Base-by-base conservation (phyloP, 192 early-diverging fungal genomes). In the Backusella sp. region DNA sequence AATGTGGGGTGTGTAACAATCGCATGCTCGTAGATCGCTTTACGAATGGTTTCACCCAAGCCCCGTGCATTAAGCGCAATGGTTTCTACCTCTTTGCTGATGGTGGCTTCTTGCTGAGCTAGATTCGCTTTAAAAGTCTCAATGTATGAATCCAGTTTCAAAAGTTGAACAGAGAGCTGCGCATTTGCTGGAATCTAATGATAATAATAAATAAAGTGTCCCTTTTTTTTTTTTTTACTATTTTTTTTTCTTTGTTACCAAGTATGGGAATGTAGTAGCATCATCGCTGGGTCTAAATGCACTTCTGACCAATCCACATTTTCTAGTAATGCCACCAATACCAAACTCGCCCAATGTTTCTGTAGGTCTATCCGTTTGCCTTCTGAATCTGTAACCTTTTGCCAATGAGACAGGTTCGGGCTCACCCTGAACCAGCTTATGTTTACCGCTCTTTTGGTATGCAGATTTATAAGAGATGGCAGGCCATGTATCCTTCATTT, bases 221-320 rank as follows among this genome's bases (percentile, higher is more conserved):
- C 21, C 1, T 8, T 11, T 9, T 56, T 14, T 14, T 5, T 62
- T 62, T 42, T 70, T 70, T 39, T 17, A 4, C 15, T 70, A 37
- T 69, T 56, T 56, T n/a, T n/a, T 21, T 36, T 35, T 74, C n/a
- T n/a, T n/a, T n/a, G n/a, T n/a, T 77, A 75, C 80, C 37, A 83
- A 46, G 74, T 89, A 92, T 32, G 90, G 88, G 39, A 90, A 81
- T 6, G 80, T 84, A 17, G 81, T 83, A 8, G 88, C 74, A 77
- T 91, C 90, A 75, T 92, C 90, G 42, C 84, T 86, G 1, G 90
- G 90, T 62, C 88, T 74, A 75, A 91, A 89, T 21, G 87, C 76
- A 42, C 86, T 86, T 52, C 83, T 80, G 0, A 89, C 80, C 46
- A 85, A 82, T 15, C 83, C 81, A 69, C 71, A 73, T 46, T 14